Evolutionary conservation across 805 yeast genomes (phyloP), one percentile per base, ranked within the genome.

Genomic region (Candida berthetii): DNA sequence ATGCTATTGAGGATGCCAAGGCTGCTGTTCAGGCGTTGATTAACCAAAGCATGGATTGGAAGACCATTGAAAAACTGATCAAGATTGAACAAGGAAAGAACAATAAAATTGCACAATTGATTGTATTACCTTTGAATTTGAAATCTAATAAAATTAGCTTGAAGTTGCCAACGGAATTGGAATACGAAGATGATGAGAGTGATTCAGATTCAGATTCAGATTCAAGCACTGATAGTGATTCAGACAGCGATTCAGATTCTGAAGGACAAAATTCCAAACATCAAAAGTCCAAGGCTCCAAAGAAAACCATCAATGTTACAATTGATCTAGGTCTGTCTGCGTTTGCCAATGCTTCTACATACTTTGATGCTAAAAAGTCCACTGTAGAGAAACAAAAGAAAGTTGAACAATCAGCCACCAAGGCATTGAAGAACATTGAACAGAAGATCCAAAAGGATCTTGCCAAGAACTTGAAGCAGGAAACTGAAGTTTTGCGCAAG

Each of bases 31-130:
- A 81, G 44, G 65, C 68, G 1, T 63, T 88, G 41, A 47, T 89
- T 4, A 80, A 82, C 42, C 93, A 86, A 55, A 90, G 86, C 48
- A 86, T 88, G 87, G 97, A 91, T 58, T 91, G 99, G 99, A 75
- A 76, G 35, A 83, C 87, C 45, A 90, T 90, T 47, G 96, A 85
- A 56, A 78, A 80, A 47, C 62, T 84, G 43, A 80, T 91, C 39
- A 65, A 72, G 37, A 69, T 79, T 39, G 96, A 91, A 54, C 81
- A 86, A 50, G 61, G 66, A 1, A 74, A 81, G 50, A 81, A 82
- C 1, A 85, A 82, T 50, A 60, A 65, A 5, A 66, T 80, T 42
- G 96, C 96, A 0, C 62, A 66, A 31, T 52, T 69, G 43, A 83
- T 90, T 41, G 67, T 71, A 37, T 54, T 79, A 29, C 93, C 96